Evolutionary conservation across 2,329 filamentous ascomycete genomes (phyloP), one percentile per base, ranked within the genome.

Genomic region (Aspergillus brasiliensis): DNA sequence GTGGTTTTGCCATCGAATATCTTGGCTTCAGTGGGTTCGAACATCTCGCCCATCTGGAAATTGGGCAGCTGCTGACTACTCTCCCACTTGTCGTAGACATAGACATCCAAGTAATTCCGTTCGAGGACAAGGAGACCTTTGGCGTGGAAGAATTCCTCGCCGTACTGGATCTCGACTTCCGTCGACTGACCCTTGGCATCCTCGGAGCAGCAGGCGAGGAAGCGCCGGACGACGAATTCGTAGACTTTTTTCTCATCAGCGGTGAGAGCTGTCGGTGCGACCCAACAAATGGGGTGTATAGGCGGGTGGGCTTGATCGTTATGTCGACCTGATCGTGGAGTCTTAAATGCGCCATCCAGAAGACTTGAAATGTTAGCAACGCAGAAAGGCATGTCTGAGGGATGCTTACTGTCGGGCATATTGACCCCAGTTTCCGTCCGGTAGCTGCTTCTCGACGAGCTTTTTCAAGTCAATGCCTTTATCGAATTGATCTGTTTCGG

Each of bases 221-320:
- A 99, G 1, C 94, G 88, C 1, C 95, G 88, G 21, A 90, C 88
- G 8, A 99, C 88, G 67, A 98, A 97, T 74, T 98, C 94, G 73
- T 98, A 97, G 2, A 99, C 84, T 23, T 87, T 88, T 55, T 84
- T 86, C 72, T 96, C 91, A 1, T 86, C 82, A 57, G 82, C 86
- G 21, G 85, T 80, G 3, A 92, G 85, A 0, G 81, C 81, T 8
- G 65, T 74, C 0, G 88, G 84, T 1, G 85, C 84, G 5, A 89
- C 91, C 71, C 91, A 96, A n/a, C 90, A 90, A 61, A 99, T 90
- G 0, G 95, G 95, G 69, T 99, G 95, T 61, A 99, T 99, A 0
- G 95, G 95, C 25, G 95, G 95, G 77, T 99, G 95, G 0, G 95
- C 95, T 76, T 97, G 95, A 76, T 99, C 95, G 75, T 99, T 96